phyloP scores from a whole-genome alignment of 139 green algal genomes.

The Tetratostichococcus sp. region DNA sequence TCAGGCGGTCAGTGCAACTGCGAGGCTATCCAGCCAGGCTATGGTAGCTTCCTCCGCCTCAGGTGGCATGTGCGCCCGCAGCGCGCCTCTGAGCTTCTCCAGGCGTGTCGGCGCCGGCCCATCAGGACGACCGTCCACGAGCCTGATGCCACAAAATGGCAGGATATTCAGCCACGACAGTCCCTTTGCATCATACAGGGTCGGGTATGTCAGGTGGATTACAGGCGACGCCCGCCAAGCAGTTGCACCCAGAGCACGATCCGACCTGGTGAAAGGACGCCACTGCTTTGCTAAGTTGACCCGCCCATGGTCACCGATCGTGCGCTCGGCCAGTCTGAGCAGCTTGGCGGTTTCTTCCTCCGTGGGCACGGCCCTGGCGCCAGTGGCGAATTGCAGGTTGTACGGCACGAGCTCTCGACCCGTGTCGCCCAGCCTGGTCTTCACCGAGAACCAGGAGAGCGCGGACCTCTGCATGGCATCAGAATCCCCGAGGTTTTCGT shows the following conservation, averaged over 20 bases:
- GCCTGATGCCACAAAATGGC: neutral
- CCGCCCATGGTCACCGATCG: conserved; percentile 33
- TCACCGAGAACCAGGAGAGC: conserved; percentile 37
- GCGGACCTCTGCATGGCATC: conserved; percentile 12
- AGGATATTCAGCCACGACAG: no score
- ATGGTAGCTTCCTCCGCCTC: neutral
- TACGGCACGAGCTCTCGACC: conserved; percentile 25
- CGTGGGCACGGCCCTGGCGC: conserved; percentile 16
- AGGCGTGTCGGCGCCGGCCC: conserved; percentile 40
- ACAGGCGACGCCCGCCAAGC: no score
- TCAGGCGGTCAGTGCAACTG: no score
- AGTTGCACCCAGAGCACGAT: neutral
- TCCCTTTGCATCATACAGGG: no score
- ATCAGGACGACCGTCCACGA: conserved; percentile 6
- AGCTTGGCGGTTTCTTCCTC: conserved; percentile 8
- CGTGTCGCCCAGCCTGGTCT: conserved; percentile 5
- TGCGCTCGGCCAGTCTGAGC: conserved; percentile 15
- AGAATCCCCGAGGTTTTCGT: no score
- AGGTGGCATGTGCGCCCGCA: conserved; percentile 30
- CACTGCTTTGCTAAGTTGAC: conserved; percentile 50
- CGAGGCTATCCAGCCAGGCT: no score
- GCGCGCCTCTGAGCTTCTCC: conserved; percentile 42
- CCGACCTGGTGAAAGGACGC: conserved; percentile 50
- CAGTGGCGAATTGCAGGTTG: conserved; percentile 15
- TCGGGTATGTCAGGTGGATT: no score